Conservation (phyloP, 148 eudicot genomes). For the Rhododendron griersonianum region DNA sequence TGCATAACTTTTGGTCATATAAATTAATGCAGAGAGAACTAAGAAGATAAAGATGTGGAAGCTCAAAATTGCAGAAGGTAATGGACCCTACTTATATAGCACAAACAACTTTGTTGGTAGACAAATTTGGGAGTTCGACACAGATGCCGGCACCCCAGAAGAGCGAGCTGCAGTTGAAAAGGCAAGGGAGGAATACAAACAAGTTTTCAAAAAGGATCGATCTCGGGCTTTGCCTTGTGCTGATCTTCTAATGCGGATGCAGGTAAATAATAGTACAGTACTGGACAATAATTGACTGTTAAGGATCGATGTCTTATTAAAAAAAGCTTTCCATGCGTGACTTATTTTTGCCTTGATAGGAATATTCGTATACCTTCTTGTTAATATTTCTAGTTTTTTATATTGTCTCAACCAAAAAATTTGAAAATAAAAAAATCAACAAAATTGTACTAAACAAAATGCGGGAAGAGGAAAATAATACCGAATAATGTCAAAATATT, state of each 20-base stretch:
- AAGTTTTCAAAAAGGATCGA: not conserved
- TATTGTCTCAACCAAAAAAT: no score
- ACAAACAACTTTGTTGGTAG: slow-evolving; percentile 25
- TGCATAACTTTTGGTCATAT: not conserved
- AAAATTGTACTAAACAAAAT: not conserved
- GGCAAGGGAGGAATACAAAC: slow-evolving; percentile 8
- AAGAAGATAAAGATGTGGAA: slow-evolving; percentile 13
- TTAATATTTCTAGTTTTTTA: not conserved
- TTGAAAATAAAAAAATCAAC: not conserved
- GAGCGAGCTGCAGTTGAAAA: slow-evolving; percentile 13
- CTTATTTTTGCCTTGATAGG: no score
- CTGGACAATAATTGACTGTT: no score
- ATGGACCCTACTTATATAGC: slow-evolving; percentile 16
- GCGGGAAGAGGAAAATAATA: not conserved
- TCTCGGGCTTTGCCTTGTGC: slow-evolving; percentile 12
- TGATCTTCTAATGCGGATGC: slow-evolving; percentile 27
- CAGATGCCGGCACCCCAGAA: slow-evolving; percentile 14
- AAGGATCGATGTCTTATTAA: not conserved
- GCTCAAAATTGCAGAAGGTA: slow-evolving; percentile 25
- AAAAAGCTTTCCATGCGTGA: not conserved
- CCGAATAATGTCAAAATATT: not conserved
- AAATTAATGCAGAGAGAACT: no score
- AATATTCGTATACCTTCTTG: not conserved
- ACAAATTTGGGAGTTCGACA: slow-evolving; percentile 24
- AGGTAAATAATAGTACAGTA: slow-evolving; percentile 3